Evolutionary conservation across 2,329 filamentous ascomycete genomes (phyloP).

Genomic region (Aspergillus sclerotialis): DNA sequence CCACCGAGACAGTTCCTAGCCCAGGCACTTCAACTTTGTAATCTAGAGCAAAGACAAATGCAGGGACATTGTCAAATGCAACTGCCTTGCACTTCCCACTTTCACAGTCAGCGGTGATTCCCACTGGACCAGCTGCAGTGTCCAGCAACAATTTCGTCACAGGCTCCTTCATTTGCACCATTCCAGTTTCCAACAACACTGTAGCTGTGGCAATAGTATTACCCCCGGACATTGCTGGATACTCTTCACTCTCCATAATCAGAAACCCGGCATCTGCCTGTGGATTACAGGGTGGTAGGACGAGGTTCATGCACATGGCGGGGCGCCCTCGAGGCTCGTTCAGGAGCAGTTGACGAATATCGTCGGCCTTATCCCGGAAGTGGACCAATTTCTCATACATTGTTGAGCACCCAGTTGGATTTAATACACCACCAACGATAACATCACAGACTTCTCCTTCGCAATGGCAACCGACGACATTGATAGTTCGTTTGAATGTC

Average conservation of each 20-base stretch:
- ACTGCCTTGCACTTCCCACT: slow-evolving; percentile 37
- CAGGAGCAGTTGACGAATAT: slow-evolving; percentile 36
- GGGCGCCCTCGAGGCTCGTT: slow-evolving; percentile 41
- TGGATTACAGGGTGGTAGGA: slow-evolving; percentile 38
- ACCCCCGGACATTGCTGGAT: slow-evolving; percentile 39
- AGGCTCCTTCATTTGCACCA: slow-evolving; percentile 40
- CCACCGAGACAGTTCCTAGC: slow-evolving; percentile 32
- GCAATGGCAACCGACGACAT: slow-evolving; percentile 11
- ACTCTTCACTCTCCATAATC: slow-evolving; percentile 41
- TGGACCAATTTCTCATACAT: slow-evolving; percentile 44
- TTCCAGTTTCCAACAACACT: slow-evolving; percentile 42
- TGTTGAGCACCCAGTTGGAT: slow-evolving; percentile 28
- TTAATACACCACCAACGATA: slow-evolving; percentile 41
- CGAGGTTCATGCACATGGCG: slow-evolving; percentile 32
- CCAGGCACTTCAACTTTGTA: slow-evolving; percentile 33
- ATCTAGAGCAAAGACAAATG: slow-evolving; percentile 37
- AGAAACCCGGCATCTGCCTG: slow-evolving; percentile 39
- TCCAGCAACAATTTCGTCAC: slow-evolving; percentile 35
- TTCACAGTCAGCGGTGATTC: slow-evolving; percentile 35
- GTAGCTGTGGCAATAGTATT: slow-evolving; percentile 40
- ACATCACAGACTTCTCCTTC: slow-evolving; percentile 41
- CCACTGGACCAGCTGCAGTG: slow-evolving; percentile 38
- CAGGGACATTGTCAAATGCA: slow-evolving; percentile 39
- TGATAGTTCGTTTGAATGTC: slow-evolving; percentile 5
- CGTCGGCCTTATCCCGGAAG: slow-evolving; percentile 33